Base-by-base conservation (phyloP, 1,284 basidiomycete species). In the Porodaedalea pini region DNA sequence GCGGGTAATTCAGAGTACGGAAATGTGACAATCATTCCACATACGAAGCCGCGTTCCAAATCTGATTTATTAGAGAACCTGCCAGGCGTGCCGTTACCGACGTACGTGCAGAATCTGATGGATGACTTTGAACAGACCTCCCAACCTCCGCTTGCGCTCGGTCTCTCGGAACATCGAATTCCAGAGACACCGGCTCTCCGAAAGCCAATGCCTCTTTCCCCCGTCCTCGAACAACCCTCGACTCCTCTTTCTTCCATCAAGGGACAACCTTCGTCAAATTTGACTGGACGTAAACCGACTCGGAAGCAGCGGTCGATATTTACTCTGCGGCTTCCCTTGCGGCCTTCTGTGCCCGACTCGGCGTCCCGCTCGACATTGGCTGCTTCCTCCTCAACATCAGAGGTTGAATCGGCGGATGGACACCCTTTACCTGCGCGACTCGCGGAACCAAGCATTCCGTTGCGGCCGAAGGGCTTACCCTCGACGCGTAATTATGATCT, bases 401-500 rank as follows among this genome's bases (percentile, higher is more conserved):
- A 36, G n/a, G 49, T 45, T 10, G 53, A 49, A n/a, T 36, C 48
- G 13, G 21, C 21, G 7, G 56, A 45, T 32, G 34, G 47, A n/a
- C 25, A 31, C 17, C 23, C 41, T 10, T 27, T 40, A n/a, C 11
- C 25, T 19, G 5, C 25, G 27, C 36, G 10, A 21, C n/a, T 29
- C 2, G 10, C 23, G 4, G 40, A 31, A 4, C 36, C 43, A 6
- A 15, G 13, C 7, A 21, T 17, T 21, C 17, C 39, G 10, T 19
- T 32, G 39, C 27, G 41, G 6, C 29, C 17, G 15, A 60, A 47
- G 27, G 58, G 54, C 11, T 40, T 60, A 2, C 54, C 58, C 10
- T 60, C 58, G 2, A 60, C 58, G 8, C 48, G 54, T 11, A 37
- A 51, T 48, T 45, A 53, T 48, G 58, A 60, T 34, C 34, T 60